These are phyloP conservation scores for Candida nonsorbophila DNA, from an alignment of 805 yeast genomes.

Conservation along the genomic window DNA sequence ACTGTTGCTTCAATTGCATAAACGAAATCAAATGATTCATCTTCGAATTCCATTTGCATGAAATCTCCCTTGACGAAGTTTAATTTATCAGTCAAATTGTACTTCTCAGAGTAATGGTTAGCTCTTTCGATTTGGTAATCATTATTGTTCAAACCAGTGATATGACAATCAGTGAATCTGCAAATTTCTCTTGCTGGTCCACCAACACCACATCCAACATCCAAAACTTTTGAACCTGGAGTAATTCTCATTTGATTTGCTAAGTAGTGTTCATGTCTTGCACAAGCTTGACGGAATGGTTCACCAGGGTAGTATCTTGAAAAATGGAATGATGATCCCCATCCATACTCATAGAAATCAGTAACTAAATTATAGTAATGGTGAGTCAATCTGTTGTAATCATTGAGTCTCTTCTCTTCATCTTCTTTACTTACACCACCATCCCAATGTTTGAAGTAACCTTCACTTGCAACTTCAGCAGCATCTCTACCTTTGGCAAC, in stretches of 20 bases:
- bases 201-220: conserved; percentile 99
- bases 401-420: conserved; percentile 68
- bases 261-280: conserved; percentile 94
- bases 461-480: conserved; percentile 76
- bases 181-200: conserved; percentile 98
- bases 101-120: conserved; percentile 65
- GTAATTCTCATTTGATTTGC: conserved; percentile 80
- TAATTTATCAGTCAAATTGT: conserved; percentile 66
- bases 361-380: conserved; percentile 96
- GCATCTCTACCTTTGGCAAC: conserved; percentile 70
- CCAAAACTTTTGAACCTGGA: conserved; percentile 82
- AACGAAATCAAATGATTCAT: conserved; percentile 88
- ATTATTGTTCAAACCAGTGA: conserved; percentile 92
- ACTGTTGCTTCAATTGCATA: conserved; percentile 98
- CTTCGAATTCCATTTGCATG: conserved; percentile 97
- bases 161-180: conserved; percentile 80
- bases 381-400: conserved; percentile 86
- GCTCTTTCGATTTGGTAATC: conserved; percentile 96
- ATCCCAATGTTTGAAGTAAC: conserved; percentile 97
- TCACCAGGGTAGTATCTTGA: conserved; percentile 92
- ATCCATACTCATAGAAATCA: conserved; percentile 97
- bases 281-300: conserved; percentile 88
- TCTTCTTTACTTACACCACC: conserved; percentile 74
- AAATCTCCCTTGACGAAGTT: conserved; percentile 94
- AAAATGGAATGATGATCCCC: conserved; percentile 99